These are phyloP conservation scores for Penicillium sp. DNA, from an alignment of 2,329 filamentous ascomycete genomes.

Conservation along the genomic window DNA sequence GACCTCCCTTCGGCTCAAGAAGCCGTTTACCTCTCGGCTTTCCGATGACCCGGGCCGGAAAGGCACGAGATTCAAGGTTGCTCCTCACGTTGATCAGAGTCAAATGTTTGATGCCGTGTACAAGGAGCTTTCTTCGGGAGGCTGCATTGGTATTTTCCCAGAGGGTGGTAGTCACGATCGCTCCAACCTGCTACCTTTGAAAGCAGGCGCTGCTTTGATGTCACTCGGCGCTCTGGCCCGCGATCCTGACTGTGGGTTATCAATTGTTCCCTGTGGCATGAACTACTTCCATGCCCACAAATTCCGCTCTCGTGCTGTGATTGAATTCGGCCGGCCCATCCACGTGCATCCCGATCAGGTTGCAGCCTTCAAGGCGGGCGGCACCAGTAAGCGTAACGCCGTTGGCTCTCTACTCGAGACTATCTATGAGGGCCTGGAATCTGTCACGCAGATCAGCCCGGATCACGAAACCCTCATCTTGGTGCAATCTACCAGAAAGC, in stretches of 20 bases:
- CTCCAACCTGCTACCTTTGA: constrained; percentile 83
- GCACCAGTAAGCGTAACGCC: constrained; percentile 41
- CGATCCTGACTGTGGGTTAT: constrained; percentile 78
- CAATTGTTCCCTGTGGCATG: constrained; percentile 94
- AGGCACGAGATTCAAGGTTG: constrained; percentile 78
- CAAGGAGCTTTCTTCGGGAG: constrained; percentile 74
- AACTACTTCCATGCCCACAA: constrained; percentile 99
- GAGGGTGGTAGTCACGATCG: constrained; percentile 94
- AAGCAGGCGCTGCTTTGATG: constrained; percentile 96
- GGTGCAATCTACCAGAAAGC: constrained; percentile 83
- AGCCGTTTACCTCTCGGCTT: constrained; percentile 74
- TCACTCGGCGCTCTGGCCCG: constrained; percentile 82
- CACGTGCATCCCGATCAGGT: constrained; percentile 81
- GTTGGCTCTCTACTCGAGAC: constrained; percentile 62
- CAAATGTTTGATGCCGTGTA: constrained; percentile 91
- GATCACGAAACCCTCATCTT: constrained; percentile 92
- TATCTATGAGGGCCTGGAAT: constrained; percentile 77
- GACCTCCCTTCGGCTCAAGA: constrained; percentile 79
- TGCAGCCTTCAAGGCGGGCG: constrained; percentile 76
- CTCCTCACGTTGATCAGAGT: constrained; percentile 88
- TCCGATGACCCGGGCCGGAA: constrained; percentile 41
- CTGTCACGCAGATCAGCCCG: constrained; percentile 85
- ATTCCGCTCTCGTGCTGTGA: constrained; percentile 87
- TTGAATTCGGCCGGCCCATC: constrained; percentile 89
- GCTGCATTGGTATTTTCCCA: constrained; percentile 94